A percentile compares a stretch with the other conserved stretches of the same genome.
Evolutionary conservation across 176 grass and related monocot genomes (phyloP).

Genomic region (Avena insularis): DNA sequence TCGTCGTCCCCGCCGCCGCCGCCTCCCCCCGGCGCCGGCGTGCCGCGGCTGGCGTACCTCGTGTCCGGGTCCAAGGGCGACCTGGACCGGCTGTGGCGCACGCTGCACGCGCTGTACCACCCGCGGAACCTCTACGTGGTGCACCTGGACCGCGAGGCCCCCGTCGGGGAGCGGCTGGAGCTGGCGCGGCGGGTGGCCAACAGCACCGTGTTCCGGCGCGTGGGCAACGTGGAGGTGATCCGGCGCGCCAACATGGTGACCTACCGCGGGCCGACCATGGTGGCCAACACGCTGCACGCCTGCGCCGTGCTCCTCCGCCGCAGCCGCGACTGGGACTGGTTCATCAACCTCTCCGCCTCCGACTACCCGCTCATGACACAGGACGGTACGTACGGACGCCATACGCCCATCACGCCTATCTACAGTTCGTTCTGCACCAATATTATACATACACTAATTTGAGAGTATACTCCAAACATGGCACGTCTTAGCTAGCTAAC

Average conservation of each 20-base stretch:
- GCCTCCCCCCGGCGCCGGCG: not conserved
- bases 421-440: not conserved
- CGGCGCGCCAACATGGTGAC: slow-evolving; percentile 87
- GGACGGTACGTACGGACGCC: slow-evolving; percentile 58
- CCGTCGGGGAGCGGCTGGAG: slow-evolving; percentile 59
- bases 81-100: slow-evolving; percentile 82
- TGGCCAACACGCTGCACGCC: slow-evolving; percentile 89
- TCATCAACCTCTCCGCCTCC: slow-evolving; percentile 96
- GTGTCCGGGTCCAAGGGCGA: slow-evolving; percentile 91
- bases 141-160: slow-evolving; percentile 84
- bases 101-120: slow-evolving; percentile 92
- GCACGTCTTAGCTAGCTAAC: not conserved
- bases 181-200: slow-evolving; percentile 62
- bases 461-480: not conserved
- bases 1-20: not conserved
- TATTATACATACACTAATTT: no score
- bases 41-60: slow-evolving; percentile 84
- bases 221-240: slow-evolving; percentile 79
- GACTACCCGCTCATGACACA: slow-evolving; percentile 92
- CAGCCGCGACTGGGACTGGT: slow-evolving; percentile 86
- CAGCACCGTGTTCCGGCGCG: slow-evolving; percentile 49
- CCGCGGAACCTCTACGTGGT: slow-evolving; percentile 85
- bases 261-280: slow-evolving; percentile 93
- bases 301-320: slow-evolving; percentile 82
- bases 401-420: not conserved